Base-by-base conservation (phyloP, 768 basidiomycete species). In the Calocybe cyanea region DNA sequence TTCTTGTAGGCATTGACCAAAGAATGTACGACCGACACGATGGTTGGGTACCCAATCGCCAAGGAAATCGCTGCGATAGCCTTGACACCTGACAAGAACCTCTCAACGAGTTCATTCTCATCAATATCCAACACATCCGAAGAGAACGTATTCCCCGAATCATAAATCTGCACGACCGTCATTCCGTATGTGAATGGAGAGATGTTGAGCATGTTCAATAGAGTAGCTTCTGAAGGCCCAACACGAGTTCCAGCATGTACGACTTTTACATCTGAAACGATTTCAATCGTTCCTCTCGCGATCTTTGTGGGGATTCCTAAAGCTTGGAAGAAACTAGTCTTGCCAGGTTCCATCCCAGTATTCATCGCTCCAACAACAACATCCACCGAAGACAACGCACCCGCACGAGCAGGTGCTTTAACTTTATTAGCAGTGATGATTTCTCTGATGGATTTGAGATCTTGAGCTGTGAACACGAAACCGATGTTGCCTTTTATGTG, bases 241-340 rank as follows among this genome's bases (percentile, higher is more conserved):
- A 99, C 96, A 76, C 92, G 90, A 55, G 82, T 85, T 50, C 94
- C 94, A 44, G 85, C 90, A 37, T 72, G 71, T 62, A 99, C 91
- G 75, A 99, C 94, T 73, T 94, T 85, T 63, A 98, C 86, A 63
- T 98, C 94, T 54, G 85, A 80, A 50, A 96, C 91, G 66, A 98
- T 99, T 91, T 99, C 96, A 60, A 99, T 98, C 45, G 96, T 98
- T 78, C 96, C 96, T 84, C 96, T 88, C 41, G 96, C 94, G 56
- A 99, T 98, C 83, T 99, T 99, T 69, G 96, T 99, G 38, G 96
- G 95, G 70, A 99, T 94, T 76, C 88, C 86, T 63, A 99, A 86
- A 47, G 96, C 96, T 79, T 99, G 96, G 92, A 99, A 99, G 92
- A 98, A 99, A 59, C 96, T 96, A 51, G 96, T 99, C 81, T 99